A percentile compares a stretch with the other conserved stretches of the same genome.
Evolutionary conservation across 2,329 filamentous ascomycete species (phyloP).

Genomic region (Colletotrichum spaethianum): DNA sequence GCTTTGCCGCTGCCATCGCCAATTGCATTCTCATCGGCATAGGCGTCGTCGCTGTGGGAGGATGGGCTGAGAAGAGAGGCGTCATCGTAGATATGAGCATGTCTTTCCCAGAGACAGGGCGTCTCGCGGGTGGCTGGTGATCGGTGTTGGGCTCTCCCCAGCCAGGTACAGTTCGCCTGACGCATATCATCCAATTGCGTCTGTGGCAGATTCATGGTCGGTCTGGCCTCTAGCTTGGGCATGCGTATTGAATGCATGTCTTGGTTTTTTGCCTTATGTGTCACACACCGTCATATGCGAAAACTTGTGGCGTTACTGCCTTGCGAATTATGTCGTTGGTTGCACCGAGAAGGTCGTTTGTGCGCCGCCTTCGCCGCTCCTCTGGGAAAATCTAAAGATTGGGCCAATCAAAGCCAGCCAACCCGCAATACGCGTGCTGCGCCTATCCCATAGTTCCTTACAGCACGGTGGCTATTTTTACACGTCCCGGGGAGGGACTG

Average conservation of each 20-base stretch:
- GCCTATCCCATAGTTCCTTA: conserved; percentile 14
- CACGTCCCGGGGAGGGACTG: neutral
- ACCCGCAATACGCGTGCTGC: conserved; percentile 1
- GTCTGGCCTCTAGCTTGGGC: neutral
- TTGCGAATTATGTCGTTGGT: conserved; percentile 6
- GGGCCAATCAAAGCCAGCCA: neutral
- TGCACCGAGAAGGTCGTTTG: neutral
- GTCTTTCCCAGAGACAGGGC: neutral
- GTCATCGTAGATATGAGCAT: neutral
- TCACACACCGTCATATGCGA: neutral
- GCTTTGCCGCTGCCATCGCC: conserved; percentile 5
- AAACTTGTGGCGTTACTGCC: neutral
- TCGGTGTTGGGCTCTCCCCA: neutral
- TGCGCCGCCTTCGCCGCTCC: conserved; percentile 5
- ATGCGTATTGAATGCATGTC: neutral
- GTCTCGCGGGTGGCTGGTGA: conserved; percentile 19
- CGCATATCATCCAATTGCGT: neutral
- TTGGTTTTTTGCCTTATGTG: neutral
- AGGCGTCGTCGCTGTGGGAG: conserved; percentile 1
- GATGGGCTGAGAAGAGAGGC: neutral
- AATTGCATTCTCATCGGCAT: neutral
- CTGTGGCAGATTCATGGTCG: neutral
- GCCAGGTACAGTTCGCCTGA: neutral
- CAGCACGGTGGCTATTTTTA: conserved; percentile 22
- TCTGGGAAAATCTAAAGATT: neutral